Percentiles rank a stretch among this genome's conserved stretches.
phyloP scores from a whole-genome alignment of 75 land plant species.

The Larix kaempferi region DNA sequence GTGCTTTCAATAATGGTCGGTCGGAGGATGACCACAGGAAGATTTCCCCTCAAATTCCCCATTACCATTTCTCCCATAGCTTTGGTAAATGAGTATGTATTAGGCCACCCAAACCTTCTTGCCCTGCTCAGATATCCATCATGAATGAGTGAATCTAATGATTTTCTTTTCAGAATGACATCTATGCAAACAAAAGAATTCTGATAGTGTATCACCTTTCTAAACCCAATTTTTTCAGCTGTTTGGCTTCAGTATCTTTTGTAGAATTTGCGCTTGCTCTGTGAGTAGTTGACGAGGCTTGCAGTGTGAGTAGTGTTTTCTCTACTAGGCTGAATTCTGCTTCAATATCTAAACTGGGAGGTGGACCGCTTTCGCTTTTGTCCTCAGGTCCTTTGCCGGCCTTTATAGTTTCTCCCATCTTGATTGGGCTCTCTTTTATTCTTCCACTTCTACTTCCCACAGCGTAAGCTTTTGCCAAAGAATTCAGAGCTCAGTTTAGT shows the following conservation, averaged over 20 bases:
- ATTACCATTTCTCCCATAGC: constrained; percentile 81
- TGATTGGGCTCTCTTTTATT: background rate
- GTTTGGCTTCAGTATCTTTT: background rate
- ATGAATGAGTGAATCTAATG: background rate
- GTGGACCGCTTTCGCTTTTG: no score
- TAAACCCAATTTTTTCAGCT: constrained; percentile 38
- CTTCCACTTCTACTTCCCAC: background rate
- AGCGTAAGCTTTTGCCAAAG: background rate
- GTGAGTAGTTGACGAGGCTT: no score
- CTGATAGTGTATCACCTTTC: constrained; percentile 15
- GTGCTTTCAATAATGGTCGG: constrained; percentile 77
- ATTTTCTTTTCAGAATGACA: background rate
- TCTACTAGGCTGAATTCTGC: background rate
- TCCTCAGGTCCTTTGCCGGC: background rate
- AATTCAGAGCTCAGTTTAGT: no score
- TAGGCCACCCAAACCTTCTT: constrained; percentile 70
- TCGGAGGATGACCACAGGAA: constrained; percentile 57
- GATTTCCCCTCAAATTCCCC: constrained; percentile 19
- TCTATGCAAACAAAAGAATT: background rate
- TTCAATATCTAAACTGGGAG: background rate
- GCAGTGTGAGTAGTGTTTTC: no score
- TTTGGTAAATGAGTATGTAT: constrained; percentile 79
- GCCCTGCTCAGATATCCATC: constrained; percentile 24
- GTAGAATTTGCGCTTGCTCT: no score
- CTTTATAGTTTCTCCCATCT: background rate